phyloP scores from a whole-genome alignment of 352 stramenopile species.

The Phytopythium chamaehyphon region DNA sequence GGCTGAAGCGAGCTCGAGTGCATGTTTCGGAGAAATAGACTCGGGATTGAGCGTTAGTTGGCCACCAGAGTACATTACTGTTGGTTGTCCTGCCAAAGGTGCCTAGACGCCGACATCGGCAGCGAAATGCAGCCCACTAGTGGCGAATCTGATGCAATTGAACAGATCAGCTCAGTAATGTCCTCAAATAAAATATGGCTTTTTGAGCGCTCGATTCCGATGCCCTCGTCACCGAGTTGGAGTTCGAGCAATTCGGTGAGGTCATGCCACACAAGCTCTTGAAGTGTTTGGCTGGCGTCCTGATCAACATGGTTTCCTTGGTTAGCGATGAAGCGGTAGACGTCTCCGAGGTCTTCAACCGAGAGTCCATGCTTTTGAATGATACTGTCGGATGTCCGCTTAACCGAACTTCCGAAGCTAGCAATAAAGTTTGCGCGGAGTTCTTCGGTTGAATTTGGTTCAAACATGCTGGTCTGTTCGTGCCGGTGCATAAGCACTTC shows the following conservation, averaged over 20 bases:
- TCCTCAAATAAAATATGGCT: not conserved
- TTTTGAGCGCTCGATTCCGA: not conserved
- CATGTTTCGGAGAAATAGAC: not conserved
- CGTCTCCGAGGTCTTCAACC: slow-evolving; percentile 31
- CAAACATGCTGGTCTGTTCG: slow-evolving; percentile 6
- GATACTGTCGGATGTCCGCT: not conserved
- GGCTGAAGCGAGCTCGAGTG: slow-evolving; percentile 20
- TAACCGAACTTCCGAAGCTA: slow-evolving; percentile 1
- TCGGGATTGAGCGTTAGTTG: too few species aligned
- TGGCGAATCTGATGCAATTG: not conserved
- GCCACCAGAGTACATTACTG: not conserved
- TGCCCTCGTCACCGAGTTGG: not conserved
- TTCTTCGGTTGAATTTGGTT: slow-evolving; percentile 1
- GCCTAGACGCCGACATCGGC: slow-evolving; percentile 4
- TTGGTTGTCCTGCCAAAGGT: not conserved
- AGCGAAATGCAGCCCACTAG: slow-evolving; percentile 6
- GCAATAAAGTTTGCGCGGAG: slow-evolving; percentile 1
- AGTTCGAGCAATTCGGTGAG: slow-evolving; percentile 11
- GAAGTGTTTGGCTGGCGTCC: not conserved
- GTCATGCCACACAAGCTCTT: slow-evolving; percentile 37
- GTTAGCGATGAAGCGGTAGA: slow-evolving; percentile 24
- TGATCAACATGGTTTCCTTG: not conserved
- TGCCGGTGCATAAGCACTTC: slow-evolving; percentile 22
- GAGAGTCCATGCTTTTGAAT: slow-evolving; percentile 11
- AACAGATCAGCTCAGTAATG: not conserved